Conservation (phyloP, 345 rosid species). For the Triadica sebifera region DNA sequence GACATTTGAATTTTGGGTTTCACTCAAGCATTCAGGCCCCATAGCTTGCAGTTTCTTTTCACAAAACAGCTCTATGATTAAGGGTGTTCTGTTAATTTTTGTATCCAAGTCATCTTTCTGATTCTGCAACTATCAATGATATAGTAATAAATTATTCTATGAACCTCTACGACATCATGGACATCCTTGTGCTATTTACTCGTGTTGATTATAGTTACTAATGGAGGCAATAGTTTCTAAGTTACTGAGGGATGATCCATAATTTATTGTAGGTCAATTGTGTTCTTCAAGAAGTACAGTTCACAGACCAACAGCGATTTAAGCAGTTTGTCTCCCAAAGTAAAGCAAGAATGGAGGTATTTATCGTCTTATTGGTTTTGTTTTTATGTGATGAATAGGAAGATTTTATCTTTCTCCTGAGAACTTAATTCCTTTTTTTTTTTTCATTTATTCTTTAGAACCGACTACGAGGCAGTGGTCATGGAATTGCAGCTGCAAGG, state of each 20-base stretch:
- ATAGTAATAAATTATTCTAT: not conserved
- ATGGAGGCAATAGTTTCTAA: not conserved
- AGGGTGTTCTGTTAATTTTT: not conserved
- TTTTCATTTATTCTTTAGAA: constrained; percentile 44
- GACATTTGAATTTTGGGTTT: not conserved
- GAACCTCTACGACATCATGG: not conserved
- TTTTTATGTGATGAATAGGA: constrained; percentile 10
- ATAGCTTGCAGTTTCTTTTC: not conserved
- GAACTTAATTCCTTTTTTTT: constrained; percentile 11
- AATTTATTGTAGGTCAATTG: constrained; percentile 54
- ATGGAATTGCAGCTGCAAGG: constrained; percentile 83
- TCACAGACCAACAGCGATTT: constrained; percentile 92
- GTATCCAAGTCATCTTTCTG: not conserved
- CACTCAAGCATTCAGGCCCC: not conserved
- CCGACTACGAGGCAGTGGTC: constrained; percentile 91
- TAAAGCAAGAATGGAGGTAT: constrained; percentile 97
- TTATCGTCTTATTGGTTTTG: not conserved
- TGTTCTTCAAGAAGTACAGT: constrained; percentile 90
- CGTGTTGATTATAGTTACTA: not conserved
- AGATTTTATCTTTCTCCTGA: constrained; percentile 2
- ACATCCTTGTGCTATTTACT: not conserved
- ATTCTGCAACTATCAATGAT: not conserved
- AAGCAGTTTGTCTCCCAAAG: constrained; percentile 97
- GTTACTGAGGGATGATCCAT: constrained; percentile 14
- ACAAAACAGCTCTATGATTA: not conserved